Evolutionary conservation across 2,329 filamentous ascomycete genomes (phyloP), one percentile per base, ranked within the genome.

Genomic region (Hymenoscyphus infarciens): DNA sequence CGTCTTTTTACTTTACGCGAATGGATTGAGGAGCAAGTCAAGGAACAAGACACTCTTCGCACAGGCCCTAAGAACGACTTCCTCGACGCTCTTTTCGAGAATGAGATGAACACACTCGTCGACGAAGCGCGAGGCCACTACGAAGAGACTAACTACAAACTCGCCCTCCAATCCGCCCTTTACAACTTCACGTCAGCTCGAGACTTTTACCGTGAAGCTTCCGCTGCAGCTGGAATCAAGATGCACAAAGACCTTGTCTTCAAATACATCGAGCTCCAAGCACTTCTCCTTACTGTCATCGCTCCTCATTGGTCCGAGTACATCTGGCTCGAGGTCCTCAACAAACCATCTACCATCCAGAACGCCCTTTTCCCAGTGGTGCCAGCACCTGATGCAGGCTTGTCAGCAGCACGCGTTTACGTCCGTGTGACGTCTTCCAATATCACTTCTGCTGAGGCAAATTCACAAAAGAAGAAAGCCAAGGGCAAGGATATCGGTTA

Each of bases 231-330:
- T 5, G 89, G 89, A 57, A 85, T 95, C 67, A 88, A 90, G 71
- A 94, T 98, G 88, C 93, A 98, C 79, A 85, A 86, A 69, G 90
- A 92, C 68, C 81, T 96, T 11, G 83, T 94, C 35, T 79, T 85
- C 70, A 85, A 88, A 69, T 99, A 95, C 77, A 87, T 97, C 68
- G 89, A 96, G 78, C 82, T 96, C 22, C 94, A 97, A 76, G 87
- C 90, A 55, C 82, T 96, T 58, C 82, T 97, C 72, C 80, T 98
- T 69, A 84, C 89, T 2, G 90, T 92, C 59, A 87, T 98, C 66
- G 88, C 94, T 2, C 94, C 95, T 63, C 95, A 99, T 78, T 98
- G 92, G 89, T 83, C 91, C 56, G 95, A 99, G 74, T 90, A 96
- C 77, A 87, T 99, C 74, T 98, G 92, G 92, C 85, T 90, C 61